A percentile compares a stretch with the other conserved stretches of the same genome.
These are phyloP conservation scores for Coprinopsis cinerea DNA, from an alignment of 768 basidiomycete genomes.

Conservation along the genomic window DNA sequence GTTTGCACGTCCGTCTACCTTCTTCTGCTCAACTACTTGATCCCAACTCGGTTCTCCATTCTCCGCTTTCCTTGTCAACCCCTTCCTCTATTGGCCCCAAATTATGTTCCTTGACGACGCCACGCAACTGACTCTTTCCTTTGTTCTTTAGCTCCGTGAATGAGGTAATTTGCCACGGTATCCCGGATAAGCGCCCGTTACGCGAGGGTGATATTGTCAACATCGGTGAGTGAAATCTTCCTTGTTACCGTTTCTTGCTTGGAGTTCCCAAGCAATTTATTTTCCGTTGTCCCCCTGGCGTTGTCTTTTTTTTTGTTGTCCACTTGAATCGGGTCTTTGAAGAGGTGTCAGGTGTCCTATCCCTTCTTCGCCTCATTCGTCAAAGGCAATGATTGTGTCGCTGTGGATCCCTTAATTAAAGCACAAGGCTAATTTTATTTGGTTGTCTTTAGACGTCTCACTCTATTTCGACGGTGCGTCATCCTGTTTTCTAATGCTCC, in stretches of 20 bases:
- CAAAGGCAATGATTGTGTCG: neutral
- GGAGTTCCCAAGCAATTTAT: too few species aligned
- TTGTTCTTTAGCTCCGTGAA: constrained; percentile 65
- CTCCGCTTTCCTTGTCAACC: too few species aligned
- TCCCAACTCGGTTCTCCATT: too few species aligned
- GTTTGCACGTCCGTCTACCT: constrained; percentile 77
- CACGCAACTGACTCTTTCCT: neutral
- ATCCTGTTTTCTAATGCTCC: neutral
- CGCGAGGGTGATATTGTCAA: constrained; percentile 96
- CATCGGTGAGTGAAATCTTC: constrained; percentile 55
- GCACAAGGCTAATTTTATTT: neutral
- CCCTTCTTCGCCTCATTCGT: neutral
- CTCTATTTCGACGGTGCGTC: constrained; percentile 68
- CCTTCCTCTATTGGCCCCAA: too few species aligned
- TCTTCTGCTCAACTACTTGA: neutral
- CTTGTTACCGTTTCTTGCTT: neutral
- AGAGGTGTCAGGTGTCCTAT: neutral
- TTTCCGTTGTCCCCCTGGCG: too few species aligned
- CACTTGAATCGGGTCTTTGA: too few species aligned
- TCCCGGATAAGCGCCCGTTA: constrained; percentile 80
- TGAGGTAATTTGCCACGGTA: constrained; percentile 96
- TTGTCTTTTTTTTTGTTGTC: neutral
- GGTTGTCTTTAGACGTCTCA: constrained; percentile 53
- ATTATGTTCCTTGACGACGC: neutral
- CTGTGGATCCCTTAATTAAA: neutral